phyloP scores from a whole-genome alignment of 2,329 filamentous ascomycete species.

The Nemania sp. region DNA sequence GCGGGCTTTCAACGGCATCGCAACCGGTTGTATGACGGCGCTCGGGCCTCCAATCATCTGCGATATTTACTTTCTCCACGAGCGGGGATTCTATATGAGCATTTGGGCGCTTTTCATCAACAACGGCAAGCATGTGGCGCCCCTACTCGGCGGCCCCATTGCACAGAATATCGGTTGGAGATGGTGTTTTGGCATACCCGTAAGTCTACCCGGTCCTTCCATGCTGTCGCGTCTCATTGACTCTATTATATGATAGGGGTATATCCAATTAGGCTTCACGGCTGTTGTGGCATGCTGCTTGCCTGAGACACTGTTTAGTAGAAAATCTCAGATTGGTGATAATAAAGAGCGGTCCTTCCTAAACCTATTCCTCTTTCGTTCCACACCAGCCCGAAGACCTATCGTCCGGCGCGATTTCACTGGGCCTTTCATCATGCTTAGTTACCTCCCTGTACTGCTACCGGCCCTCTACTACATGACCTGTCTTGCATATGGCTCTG shows the following conservation, averaged over 20 bases:
- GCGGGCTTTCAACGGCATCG: slow-evolving; percentile 42
- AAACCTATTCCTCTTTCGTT: slow-evolving; percentile 14
- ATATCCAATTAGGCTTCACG: slow-evolving; percentile 8
- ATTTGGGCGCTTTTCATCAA: slow-evolving; percentile 43
- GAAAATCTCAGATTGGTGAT: background rate
- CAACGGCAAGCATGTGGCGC: slow-evolving; percentile 42
- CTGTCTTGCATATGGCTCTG: slow-evolving; percentile 24
- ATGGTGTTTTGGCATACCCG: slow-evolving; percentile 46
- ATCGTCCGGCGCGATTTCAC: slow-evolving; percentile 12
- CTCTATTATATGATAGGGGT: slow-evolving; percentile 12
- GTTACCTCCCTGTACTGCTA: slow-evolving; percentile 15
- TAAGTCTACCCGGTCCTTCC: slow-evolving; percentile 19
- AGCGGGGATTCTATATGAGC: slow-evolving; percentile 46
- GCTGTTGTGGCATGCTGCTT: slow-evolving; percentile 16
- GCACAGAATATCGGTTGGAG: slow-evolving; percentile 47
- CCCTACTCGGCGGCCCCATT: slow-evolving; percentile 47
- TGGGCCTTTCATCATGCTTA: slow-evolving; percentile 15
- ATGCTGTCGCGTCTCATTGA: slow-evolving; percentile 10
- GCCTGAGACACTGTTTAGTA: slow-evolving; percentile 20
- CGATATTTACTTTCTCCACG: slow-evolving; percentile 44
- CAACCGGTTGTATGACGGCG: slow-evolving; percentile 32
- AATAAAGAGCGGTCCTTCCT: slow-evolving; percentile 7
- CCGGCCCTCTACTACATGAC: slow-evolving; percentile 25
- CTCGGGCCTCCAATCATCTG: slow-evolving; percentile 42
- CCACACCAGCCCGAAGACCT: background rate